Conservation (phyloP, 768 basidiomycete species). For the Xerocomellus intermedius region DNA sequence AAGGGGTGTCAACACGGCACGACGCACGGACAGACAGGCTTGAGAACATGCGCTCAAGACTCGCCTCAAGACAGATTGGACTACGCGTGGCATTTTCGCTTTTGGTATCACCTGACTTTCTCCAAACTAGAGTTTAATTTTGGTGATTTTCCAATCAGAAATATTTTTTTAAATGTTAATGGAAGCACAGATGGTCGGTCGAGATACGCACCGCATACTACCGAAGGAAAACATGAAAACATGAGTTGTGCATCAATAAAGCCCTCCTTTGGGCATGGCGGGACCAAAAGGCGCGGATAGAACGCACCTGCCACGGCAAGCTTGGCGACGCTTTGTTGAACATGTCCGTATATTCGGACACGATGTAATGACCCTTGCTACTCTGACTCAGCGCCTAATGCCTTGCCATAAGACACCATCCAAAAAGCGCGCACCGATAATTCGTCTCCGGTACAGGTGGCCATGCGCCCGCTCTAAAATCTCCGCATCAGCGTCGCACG, state of each 20-base stretch:
- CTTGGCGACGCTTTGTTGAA: conserved; percentile 61
- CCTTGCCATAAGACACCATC: neutral
- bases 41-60: conserved; percentile 5
- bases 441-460: conserved; percentile 74
- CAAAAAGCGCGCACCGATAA: conserved; percentile 55
- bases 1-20: conserved; percentile 1
- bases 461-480: conserved; percentile 62
- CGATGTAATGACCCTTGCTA: conserved; percentile 69
- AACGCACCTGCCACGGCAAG: conserved; percentile 71
- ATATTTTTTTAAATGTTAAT: conserved; percentile 6
- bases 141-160: neutral
- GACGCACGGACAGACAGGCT: neutral
- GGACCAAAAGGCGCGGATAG: conserved; percentile 8
- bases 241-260: conserved; percentile 11
- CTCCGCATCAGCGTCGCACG: conserved; percentile 1
- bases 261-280: conserved; percentile 15
- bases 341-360: conserved; percentile 66
- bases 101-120: conserved; percentile 71
- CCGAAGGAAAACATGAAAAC: neutral
- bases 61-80: conserved; percentile 73
- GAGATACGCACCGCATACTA: conserved; percentile 62
- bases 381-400: conserved; percentile 8
- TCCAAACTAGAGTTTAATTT: conserved; percentile 55
- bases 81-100: conserved; percentile 64
- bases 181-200: neutral